Evolutionary conservation across 2,329 filamentous ascomycete species (phyloP).

Genomic region (Aspergillus sclerotialis): DNA sequence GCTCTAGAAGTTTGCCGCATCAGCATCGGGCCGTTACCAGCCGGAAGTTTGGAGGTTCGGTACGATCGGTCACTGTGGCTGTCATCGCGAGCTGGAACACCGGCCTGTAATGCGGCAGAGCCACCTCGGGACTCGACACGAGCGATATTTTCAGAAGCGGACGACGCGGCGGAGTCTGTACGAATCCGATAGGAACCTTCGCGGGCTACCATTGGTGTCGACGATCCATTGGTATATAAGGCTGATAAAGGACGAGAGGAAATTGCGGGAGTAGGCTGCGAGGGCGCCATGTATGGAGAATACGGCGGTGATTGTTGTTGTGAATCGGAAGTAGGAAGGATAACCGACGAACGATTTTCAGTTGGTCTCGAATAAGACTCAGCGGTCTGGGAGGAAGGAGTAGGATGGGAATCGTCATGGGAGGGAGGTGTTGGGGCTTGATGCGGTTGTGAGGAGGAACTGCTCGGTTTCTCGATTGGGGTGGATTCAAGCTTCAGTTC

Average conservation of each 20-base stretch:
- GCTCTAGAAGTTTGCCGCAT: conserved; percentile 71
- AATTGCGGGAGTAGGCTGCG: conserved; percentile 29
- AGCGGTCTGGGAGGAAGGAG: conserved; percentile 14
- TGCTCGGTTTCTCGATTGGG: conserved; percentile 13
- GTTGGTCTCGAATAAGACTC: conserved; percentile 17
- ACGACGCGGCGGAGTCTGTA: conserved; percentile 53
- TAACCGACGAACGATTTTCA: conserved; percentile 38
- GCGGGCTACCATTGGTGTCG: conserved; percentile 30
- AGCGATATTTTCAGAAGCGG: conserved; percentile 48
- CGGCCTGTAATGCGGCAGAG: conserved; percentile 51
- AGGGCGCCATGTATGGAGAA: conserved; percentile 36
- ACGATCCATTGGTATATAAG: conserved; percentile 40
- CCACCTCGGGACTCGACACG: conserved; percentile 59
- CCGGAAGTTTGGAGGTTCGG: conserved; percentile 51
- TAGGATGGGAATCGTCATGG: conserved; percentile 12
- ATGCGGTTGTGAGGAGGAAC: conserved; percentile 16
- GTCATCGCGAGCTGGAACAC: conserved; percentile 59
- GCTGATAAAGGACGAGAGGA: conserved; percentile 41
- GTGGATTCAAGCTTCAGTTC: conserved; percentile 15
- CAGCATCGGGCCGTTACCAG: conserved; percentile 58
- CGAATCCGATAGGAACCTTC: conserved; percentile 48
- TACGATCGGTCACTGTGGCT: conserved; percentile 66
- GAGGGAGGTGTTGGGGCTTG: conserved; percentile 9
- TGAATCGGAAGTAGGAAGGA: conserved; percentile 38
- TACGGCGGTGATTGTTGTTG: conserved; percentile 37